A percentile compares a stretch with the other conserved stretches of the same genome.
phyloP scores from a whole-genome alignment of 2,329 filamentous ascomycete species.

The Parascedosporium putredinis region DNA sequence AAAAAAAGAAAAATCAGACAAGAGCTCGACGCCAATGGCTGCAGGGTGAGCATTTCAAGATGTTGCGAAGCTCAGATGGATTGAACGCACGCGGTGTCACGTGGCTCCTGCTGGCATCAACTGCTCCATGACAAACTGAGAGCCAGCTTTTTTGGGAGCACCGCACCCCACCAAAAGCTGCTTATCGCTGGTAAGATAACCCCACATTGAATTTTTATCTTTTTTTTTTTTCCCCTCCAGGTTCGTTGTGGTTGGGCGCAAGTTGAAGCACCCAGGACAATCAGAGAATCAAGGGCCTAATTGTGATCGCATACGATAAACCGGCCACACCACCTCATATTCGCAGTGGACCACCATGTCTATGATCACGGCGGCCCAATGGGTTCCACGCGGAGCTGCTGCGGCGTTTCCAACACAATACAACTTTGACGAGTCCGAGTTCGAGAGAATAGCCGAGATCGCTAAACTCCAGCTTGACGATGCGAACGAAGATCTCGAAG shows the following conservation, averaged over 20 bases:
- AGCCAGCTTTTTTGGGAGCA: not conserved
- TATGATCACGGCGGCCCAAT: conserved; percentile 68
- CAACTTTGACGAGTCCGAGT: conserved; percentile 65
- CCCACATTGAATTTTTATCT: conserved; percentile 6
- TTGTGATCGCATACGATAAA: too few relatives aligned
- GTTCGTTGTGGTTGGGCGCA: not conserved
- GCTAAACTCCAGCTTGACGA: conserved; percentile 79
- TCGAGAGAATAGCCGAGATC: conserved; percentile 62
- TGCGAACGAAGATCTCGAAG: conserved; percentile 74
- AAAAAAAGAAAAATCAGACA: too few relatives aligned
- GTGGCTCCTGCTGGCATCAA: conserved; percentile 3
- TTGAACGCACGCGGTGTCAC: not conserved
- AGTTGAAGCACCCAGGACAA: not conserved
- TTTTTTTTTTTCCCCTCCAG: conserved; percentile 7
- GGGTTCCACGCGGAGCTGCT: conserved; percentile 68
- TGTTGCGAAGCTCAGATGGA: too few relatives aligned
- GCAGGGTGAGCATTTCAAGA: too few relatives aligned
- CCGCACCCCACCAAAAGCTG: not conserved
- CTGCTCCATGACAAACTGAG: not conserved
- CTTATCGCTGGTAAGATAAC: conserved; percentile 8
- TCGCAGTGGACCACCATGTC: conserved; percentile 40
- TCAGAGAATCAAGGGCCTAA: too few relatives aligned
- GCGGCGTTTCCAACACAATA: conserved; percentile 68
- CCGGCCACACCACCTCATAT: too few relatives aligned
- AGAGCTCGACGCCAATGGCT: conserved; percentile 9